These are phyloP conservation scores for Fusarium newnesense DNA, from an alignment of 2,329 filamentous ascomycete species.

Conservation along the genomic window DNA sequence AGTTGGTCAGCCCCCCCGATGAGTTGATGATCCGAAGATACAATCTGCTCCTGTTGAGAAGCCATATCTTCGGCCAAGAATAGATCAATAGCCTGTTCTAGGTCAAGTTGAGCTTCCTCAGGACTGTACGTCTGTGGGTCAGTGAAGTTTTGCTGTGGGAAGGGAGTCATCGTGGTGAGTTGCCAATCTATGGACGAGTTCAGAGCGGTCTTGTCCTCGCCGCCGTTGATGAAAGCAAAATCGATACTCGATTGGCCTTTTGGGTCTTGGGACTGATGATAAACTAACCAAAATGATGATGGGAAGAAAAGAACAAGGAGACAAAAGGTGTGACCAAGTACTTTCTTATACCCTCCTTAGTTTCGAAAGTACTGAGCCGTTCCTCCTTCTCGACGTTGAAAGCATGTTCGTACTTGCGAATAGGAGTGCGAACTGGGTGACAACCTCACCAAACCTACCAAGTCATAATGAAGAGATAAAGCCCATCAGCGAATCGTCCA, in stretches of 20 bases:
- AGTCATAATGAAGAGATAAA: no score
- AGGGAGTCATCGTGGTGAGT: neutral
- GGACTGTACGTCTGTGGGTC: neutral
- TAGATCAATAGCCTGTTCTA: neutral
- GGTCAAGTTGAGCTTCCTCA: neutral
- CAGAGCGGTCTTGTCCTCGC: neutral
- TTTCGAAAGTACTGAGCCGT: neutral
- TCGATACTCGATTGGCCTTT: no score
- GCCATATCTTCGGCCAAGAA: neutral
- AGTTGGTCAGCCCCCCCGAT: no score
- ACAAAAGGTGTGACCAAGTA: neutral
- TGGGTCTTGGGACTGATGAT: neutral
- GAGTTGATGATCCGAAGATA: no score
- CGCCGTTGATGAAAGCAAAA: neutral
- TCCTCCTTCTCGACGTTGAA: neutral
- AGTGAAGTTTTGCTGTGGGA: neutral
- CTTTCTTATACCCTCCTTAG: neutral
- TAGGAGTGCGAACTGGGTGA: neutral
- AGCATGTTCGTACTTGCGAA: neutral
- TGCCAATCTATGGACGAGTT: rapidly evolving
- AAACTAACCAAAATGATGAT: neutral
- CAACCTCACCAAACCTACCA: neutral
- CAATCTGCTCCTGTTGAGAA: neutral
- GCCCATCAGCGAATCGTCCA: neutral
- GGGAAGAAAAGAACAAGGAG: no score